These are phyloP conservation scores for Euphorbia schlechtendalii DNA, from an alignment of 441 rosid genomes.

Conservation along the genomic window DNA sequence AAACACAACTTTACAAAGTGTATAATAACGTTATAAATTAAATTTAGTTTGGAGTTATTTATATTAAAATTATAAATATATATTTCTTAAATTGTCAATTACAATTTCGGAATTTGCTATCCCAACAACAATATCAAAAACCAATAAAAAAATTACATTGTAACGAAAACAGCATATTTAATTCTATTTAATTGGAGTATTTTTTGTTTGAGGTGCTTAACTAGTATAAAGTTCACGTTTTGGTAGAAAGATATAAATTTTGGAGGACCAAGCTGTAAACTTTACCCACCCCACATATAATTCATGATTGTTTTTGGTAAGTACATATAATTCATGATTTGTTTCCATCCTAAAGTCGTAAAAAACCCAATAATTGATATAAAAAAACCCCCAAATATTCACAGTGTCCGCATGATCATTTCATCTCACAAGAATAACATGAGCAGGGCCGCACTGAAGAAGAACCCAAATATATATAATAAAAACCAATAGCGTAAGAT, in stretches of 20 bases:
- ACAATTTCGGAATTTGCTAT: too few species aligned
- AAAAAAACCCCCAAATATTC: background rate
- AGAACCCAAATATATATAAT: background rate
- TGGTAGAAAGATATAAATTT: background rate
- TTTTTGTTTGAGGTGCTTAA: background rate
- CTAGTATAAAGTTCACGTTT: background rate
- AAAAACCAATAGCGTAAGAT: conserved; percentile 26
- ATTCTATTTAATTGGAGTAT: too few species aligned
- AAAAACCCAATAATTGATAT: background rate
- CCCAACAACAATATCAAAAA: too few species aligned
- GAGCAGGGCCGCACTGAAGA: conserved; percentile 5
- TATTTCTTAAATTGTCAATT: too few species aligned
- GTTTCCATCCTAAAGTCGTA: background rate
- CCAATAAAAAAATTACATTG: too few species aligned
- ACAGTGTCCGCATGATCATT: background rate
- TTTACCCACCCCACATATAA: background rate
- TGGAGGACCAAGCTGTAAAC: background rate
- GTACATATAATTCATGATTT: background rate
- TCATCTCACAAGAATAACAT: background rate
- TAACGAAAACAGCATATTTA: too few species aligned
- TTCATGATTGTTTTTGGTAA: too few species aligned
- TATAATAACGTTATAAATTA: too few species aligned
- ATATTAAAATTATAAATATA: too few species aligned
- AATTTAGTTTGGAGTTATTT: too few species aligned
- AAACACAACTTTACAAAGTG: too few species aligned